Evolutionary conservation across 2,329 filamentous ascomycete species (phyloP).

Genomic region (Talaromyces sp.): DNA sequence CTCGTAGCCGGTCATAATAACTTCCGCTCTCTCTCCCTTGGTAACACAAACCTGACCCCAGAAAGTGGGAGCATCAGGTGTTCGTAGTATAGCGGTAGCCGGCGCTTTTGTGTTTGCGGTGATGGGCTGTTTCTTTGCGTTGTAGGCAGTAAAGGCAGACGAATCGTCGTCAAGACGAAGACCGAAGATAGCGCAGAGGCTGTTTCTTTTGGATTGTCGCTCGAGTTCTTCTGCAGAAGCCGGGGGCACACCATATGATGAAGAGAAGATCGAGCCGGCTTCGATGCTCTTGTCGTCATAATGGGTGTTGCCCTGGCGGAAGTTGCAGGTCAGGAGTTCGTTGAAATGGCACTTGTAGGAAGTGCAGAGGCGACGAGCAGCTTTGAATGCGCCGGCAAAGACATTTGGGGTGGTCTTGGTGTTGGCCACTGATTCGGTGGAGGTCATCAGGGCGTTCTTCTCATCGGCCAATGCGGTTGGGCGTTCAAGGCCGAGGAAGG

Average conservation of each 20-base stretch:
- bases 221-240: slow-evolving; percentile 5
- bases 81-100: background rate
- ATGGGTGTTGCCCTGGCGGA: background rate
- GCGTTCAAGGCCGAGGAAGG: background rate
- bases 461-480: background rate
- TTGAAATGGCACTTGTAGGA: too few relatives aligned
- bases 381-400: background rate
- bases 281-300: background rate
- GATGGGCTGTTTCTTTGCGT: background rate
- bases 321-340: background rate
- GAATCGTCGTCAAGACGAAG: background rate
- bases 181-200: slow-evolving; percentile 5
- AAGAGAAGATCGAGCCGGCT: slow-evolving; percentile 9
- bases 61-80: background rate
- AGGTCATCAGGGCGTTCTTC: background rate
- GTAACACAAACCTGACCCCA: background rate
- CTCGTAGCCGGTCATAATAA: too few relatives aligned
- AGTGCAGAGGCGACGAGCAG: background rate
- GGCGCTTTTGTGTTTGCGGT: background rate
- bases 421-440: background rate
- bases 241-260: background rate
- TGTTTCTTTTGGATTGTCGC: background rate
- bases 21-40: too few relatives aligned
- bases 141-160: background rate
- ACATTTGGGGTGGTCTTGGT: background rate